Base-by-base conservation (phyloP, 306 rosid species). In the Acacia acuminata region DNA sequence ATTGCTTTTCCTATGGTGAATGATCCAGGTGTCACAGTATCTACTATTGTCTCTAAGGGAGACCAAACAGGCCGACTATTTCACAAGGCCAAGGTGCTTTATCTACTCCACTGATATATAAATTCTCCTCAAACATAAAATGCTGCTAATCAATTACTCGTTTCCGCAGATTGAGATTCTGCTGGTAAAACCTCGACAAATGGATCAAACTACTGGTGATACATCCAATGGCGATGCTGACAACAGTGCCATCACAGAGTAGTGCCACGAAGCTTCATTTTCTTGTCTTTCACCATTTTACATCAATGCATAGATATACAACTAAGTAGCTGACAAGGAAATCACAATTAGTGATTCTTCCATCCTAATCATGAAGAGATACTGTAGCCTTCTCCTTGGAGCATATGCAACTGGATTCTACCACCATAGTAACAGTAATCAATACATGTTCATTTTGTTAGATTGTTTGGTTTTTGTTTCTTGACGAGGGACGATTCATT, bases 81-180 rank as follows among this genome's bases (percentile, higher is more conserved):
- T 78, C 85, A 79, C 63, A 93, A 93, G 87, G 85, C 97, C 53
- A 89, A 91, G 97, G 97, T 91, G 71, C 50, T 24, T 83, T 47
- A 66, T 48, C 56, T 48, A 40, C 22, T 20, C 30, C 22, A 17
- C 43, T 30, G 19, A 51, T 65, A 69, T 19, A 71, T 64, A 40
- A 63, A 22, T 71, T 71, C 38, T 24, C 14, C 38, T 22, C 2
- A 19, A 40, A 38, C 51, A 42, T 27, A 36, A 38, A 36, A 38
- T 40, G 34, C 58, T 34, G 45, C 71, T 30, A 74, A 79, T 64
- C 75, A 40, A 12, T 25, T 45, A 24, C 8, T 82, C 75, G 40
- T 71, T 78, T 56, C 19, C 76, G 45, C 82, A 93, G 97, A 77
- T 91, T 77, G 90, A 67, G 75, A 90, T 91, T 86, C 16, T 86